A percentile compares a stretch with the other conserved stretches of the same genome.
Evolutionary conservation across 345 rosid genomes (phyloP).

Genomic region (Ricinus communis): DNA sequence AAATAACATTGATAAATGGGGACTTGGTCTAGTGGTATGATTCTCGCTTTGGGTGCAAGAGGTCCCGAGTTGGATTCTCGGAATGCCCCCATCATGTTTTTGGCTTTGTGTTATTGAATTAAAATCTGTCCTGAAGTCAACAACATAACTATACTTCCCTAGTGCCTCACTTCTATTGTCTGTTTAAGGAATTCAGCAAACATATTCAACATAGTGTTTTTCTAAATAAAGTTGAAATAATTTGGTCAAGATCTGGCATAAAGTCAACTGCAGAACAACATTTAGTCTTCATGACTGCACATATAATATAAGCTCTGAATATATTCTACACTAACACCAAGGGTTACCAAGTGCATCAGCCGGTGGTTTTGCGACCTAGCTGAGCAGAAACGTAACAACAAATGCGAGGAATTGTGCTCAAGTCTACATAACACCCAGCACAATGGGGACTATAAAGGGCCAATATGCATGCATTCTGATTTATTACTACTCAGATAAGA

Average conservation of each 20-base stretch:
- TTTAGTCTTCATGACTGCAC: neutral
- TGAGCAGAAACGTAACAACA: neutral
- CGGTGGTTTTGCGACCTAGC: neutral
- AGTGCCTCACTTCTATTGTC: neutral
- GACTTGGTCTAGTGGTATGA: conserved; percentile 87
- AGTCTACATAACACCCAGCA: neutral
- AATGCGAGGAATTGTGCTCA: too few species aligned
- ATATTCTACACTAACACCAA: neutral
- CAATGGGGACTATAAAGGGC: neutral
- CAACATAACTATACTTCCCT: neutral
- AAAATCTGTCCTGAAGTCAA: neutral
- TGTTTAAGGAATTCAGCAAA: neutral
- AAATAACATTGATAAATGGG: neutral
- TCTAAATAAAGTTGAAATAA: neutral
- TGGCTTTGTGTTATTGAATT: neutral
- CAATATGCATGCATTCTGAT: neutral
- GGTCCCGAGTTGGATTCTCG: conserved; percentile 73
- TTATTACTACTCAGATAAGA: neutral
- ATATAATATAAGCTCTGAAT: neutral
- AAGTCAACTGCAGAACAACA: neutral
- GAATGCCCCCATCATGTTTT: conserved; percentile 3
- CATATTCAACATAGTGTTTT: neutral
- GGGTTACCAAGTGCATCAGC: neutral
- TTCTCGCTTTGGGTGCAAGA: conserved; percentile 90
- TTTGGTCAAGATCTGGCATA: neutral